Conservation (phyloP, 2,329 filamentous ascomycete species). For the Colletotrichum gigasporum region DNA sequence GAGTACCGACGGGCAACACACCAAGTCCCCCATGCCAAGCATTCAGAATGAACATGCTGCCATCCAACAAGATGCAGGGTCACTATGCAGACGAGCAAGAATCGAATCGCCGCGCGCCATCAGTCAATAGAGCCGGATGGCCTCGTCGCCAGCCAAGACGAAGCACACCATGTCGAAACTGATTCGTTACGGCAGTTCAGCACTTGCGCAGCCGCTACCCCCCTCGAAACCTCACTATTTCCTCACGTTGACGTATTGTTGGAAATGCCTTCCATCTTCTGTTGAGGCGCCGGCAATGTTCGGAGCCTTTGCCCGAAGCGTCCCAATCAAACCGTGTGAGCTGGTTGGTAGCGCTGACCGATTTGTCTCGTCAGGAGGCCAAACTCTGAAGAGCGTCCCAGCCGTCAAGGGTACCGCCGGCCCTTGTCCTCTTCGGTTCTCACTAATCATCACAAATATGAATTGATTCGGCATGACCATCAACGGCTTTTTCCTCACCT, state of each 20-base stretch:
- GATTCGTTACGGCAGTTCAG: slow-evolving; percentile 15
- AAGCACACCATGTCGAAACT: neutral
- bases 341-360: slow-evolving; percentile 1
- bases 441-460: neutral
- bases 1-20: slow-evolving; percentile 9
- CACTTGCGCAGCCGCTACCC: slow-evolving; percentile 7
- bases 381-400: neutral
- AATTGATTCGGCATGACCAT: neutral
- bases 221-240: slow-evolving; percentile 9
- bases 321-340: slow-evolving; percentile 16
- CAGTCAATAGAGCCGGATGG: neutral
- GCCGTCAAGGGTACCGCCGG: neutral
- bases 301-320: slow-evolving; percentile 17
- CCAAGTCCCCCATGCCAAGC: slow-evolving; percentile 6
- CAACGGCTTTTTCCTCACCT: neutral
- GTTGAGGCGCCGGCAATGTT: slow-evolving; percentile 5
- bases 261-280: neutral
- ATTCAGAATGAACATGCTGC: neutral
- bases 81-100: neutral
- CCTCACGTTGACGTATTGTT: slow-evolving; percentile 22
- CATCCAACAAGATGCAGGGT: slow-evolving; percentile 5
- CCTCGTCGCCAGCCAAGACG: neutral
- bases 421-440: neutral
- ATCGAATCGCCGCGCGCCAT: slow-evolving; percentile 11
- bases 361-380: neutral